Evolutionary conservation across 257 asterid genomes (phyloP).

Genomic region (Lithospermum erythrorhizon): DNA sequence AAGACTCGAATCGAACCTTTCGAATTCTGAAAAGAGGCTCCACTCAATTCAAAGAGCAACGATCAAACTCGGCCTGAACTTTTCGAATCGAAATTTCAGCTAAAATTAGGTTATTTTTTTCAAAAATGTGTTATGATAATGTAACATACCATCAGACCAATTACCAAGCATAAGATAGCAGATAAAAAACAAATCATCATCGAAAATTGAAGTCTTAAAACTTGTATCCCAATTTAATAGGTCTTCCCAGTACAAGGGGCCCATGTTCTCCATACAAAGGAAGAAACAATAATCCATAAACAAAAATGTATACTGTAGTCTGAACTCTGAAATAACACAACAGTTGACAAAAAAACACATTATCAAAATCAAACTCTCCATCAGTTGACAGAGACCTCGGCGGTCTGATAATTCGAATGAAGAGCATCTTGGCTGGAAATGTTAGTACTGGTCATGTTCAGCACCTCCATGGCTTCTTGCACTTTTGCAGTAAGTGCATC

Average conservation of each 20-base stretch:
- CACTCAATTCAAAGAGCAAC: too few species aligned
- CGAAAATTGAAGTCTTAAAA: too few species aligned
- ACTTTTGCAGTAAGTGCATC: conserved; percentile 59
- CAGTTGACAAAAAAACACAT: not conserved
- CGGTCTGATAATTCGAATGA: conserved; percentile 36
- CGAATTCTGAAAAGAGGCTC: too few species aligned
- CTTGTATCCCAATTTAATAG: not conserved
- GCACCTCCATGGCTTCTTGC: conserved; percentile 65
- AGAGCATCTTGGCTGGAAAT: conserved; percentile 38
- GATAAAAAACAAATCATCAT: not conserved
- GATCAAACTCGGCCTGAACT: too few species aligned
- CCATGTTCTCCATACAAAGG: not conserved
- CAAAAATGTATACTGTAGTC: not conserved
- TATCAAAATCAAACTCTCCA: not conserved
- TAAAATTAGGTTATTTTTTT: too few species aligned
- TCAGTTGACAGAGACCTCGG: conserved; percentile 53
- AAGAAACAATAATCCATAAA: not conserved
- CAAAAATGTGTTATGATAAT: too few species aligned
- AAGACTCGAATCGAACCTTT: too few species aligned
- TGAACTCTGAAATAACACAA: not conserved
- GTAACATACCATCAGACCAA: too few species aligned
- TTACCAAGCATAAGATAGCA: not conserved
- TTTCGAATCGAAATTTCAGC: too few species aligned
- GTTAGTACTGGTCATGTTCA: conserved; percentile 43
- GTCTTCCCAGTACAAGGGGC: conserved; percentile 15